Evolutionary conservation across 148 eudicot species (phyloP), one percentile per base, ranked within the genome.

Genomic region (Chenopodium berlandieri): DNA sequence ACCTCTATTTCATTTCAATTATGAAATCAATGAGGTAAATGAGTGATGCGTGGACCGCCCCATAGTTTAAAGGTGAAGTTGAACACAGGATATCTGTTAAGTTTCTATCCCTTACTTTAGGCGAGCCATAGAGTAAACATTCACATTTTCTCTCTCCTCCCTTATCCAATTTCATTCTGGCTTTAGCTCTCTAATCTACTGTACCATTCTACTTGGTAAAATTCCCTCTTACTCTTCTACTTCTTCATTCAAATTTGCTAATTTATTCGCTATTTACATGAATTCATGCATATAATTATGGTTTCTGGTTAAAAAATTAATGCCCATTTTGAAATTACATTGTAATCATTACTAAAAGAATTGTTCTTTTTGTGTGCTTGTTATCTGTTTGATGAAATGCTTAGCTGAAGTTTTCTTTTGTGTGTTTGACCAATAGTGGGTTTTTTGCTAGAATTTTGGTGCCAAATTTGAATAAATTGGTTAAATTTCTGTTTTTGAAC

Each of bases 301-400:
- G 12, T 13, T 64, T n/a, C 4, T 50, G 16, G 2, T 50, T 12
- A 19, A 16, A 11, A 40, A 9, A 9, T 73, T 64, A 11, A 75
- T 80, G 78, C 83, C 50, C 64, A 73, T 44, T 73, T 73, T 71
- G 54, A 9, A 9, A 56, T 56, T 56, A 56, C 22, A 17, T 0
- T 56, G 22, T 56, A 30, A 4, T 9, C 44, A 13, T 40, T 71
- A 22, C 12, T 12, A 0, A 5, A 52, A 34, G 82, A 37, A n/a
- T 22, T 69, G 34, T 65, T 73, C 22, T 75, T 27, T 25, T 48
- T 75, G 48, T 75, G 48, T 64, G 74, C 75, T 7, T 54, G 14
- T 46, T 58, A 62, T 65, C 40, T 72, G 78, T 73, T 65, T 63
- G 81, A 78, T 74, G 78, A 74, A 73, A 83, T 78, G 82, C 58